These are phyloP conservation scores for Verbascum thapsus DNA, from an alignment of 257 asterid species.

Conservation along the genomic window DNA sequence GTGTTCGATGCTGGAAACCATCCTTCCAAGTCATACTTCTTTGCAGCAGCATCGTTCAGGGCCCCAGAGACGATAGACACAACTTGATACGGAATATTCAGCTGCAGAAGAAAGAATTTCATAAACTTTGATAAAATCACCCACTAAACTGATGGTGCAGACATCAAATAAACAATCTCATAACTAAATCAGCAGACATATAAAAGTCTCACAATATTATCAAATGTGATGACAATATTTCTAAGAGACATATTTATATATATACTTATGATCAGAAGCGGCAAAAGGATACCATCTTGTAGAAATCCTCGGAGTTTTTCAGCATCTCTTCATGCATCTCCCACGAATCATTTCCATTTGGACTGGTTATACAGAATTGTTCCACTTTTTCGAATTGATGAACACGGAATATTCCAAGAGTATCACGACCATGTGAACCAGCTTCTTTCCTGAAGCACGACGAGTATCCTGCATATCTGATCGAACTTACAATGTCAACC, in stretches of 20 bases:
- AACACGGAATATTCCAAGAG: slow-evolving; percentile 88
- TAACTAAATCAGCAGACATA: not conserved
- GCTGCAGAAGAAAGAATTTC: slow-evolving; percentile 42
- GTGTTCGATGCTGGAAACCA: slow-evolving; percentile 93
- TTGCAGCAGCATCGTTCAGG: slow-evolving; percentile 94
- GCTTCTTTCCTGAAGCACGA: slow-evolving; percentile 96
- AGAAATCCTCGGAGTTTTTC: slow-evolving; percentile 85
- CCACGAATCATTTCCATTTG: slow-evolving; percentile 83
- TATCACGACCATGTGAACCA: slow-evolving; percentile 96
- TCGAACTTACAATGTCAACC: slow-evolving; percentile 20
- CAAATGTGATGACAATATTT: not conserved
- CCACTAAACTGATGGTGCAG: not conserved
- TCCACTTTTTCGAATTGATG: slow-evolving; percentile 96
- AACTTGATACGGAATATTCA: slow-evolving; percentile 77
- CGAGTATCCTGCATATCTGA: slow-evolving; percentile 91
- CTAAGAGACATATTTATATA: not conserved
- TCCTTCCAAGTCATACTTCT: slow-evolving; percentile 91
- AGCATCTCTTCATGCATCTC: slow-evolving; percentile 95
- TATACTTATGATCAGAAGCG: not conserved
- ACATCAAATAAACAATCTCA: not conserved
- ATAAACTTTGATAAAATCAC: slow-evolving; percentile 4
- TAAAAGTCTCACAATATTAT: not conserved
- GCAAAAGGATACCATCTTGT: slow-evolving; percentile 55
- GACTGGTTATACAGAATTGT: slow-evolving; percentile 85
- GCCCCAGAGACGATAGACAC: slow-evolving; percentile 94